Conservation (phyloP, 768 basidiomycete genomes). For the Lanmaoa rubissima region DNA sequence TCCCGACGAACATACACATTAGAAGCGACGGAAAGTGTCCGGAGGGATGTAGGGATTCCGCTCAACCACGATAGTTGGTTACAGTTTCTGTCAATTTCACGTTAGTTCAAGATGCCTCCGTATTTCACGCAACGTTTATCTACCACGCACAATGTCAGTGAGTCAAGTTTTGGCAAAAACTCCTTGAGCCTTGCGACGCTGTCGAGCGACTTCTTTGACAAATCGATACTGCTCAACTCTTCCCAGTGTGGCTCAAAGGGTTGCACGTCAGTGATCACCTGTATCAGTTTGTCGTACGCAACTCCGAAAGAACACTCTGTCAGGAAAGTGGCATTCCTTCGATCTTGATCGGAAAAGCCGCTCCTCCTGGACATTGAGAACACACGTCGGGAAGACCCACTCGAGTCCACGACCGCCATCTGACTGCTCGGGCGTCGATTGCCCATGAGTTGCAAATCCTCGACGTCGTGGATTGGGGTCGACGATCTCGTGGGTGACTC, state of each 20-base stretch:
- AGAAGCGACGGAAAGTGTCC: constrained; percentile 74
- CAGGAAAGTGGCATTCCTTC: constrained; percentile 65
- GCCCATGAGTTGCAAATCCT: constrained; percentile 48
- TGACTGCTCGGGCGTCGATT: constrained; percentile 40
- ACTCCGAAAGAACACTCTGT: constrained; percentile 97
- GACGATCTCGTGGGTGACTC: constrained; percentile 58
- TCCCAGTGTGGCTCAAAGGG: constrained; percentile 98
- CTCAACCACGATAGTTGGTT: constrained; percentile 80
- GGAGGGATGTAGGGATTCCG: constrained; percentile 66
- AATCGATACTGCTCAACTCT: constrained; percentile 65
- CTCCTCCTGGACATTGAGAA: constrained; percentile 47
- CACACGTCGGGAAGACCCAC: constrained; percentile 35
- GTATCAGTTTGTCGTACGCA: constrained; percentile 86
- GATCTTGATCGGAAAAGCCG: constrained; percentile 33
- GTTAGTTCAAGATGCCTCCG: constrained; percentile 14
- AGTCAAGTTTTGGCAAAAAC: constrained; percentile 80
- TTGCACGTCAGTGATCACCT: constrained; percentile 91
- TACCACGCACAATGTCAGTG: constrained; percentile 67
- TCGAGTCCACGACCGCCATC: constrained; percentile 22
- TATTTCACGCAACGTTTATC: constrained; percentile 2
- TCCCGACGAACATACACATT: constrained; percentile 52
- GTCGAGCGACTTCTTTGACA: constrained; percentile 58
- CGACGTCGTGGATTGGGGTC: constrained; percentile 42
- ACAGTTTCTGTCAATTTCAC: constrained; percentile 48
- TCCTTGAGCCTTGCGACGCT: constrained; percentile 78